A percentile compares a stretch with the other conserved stretches of the same genome.
These are phyloP conservation scores for Neurospora discreta DNA, from an alignment of 495 filamentous ascomycete genomes.

Conservation along the genomic window DNA sequence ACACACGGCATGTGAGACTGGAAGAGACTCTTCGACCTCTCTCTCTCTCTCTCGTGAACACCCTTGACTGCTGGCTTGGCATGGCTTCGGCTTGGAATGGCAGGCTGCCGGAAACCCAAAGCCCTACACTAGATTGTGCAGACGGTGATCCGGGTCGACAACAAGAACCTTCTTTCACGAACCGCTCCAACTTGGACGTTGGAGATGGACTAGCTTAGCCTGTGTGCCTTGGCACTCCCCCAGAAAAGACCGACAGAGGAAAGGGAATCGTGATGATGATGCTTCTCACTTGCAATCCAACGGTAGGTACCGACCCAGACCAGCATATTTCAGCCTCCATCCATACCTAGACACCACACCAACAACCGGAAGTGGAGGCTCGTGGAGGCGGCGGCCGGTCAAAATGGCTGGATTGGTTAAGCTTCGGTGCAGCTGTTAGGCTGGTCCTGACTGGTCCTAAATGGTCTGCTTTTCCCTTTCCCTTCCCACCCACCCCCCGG, in stretches of 20 bases:
- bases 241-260: background rate
- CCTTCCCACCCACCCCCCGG: background rate
- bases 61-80: background rate
- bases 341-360: background rate
- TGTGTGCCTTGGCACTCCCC: background rate
- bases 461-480: background rate
- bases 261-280: background rate
- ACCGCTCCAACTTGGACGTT: background rate
- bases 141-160: background rate
- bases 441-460: background rate
- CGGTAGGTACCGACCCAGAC: background rate
- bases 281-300: background rate
- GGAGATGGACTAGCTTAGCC: background rate
- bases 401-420: slow-evolving; percentile 14
- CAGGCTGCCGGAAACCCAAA: background rate
- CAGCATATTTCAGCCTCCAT: background rate
- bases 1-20: background rate
- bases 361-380: slow-evolving; percentile 14
- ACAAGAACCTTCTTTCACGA: background rate
- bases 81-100: background rate
- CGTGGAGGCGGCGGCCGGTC: background rate
- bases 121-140: background rate
- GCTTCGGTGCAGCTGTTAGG: slow-evolving; percentile 11
- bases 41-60: background rate
- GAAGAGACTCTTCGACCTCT: background rate